phyloP scores from a whole-genome alignment of 1,284 basidiomycete genomes.

The Cryptococcus maquisensis region DNA sequence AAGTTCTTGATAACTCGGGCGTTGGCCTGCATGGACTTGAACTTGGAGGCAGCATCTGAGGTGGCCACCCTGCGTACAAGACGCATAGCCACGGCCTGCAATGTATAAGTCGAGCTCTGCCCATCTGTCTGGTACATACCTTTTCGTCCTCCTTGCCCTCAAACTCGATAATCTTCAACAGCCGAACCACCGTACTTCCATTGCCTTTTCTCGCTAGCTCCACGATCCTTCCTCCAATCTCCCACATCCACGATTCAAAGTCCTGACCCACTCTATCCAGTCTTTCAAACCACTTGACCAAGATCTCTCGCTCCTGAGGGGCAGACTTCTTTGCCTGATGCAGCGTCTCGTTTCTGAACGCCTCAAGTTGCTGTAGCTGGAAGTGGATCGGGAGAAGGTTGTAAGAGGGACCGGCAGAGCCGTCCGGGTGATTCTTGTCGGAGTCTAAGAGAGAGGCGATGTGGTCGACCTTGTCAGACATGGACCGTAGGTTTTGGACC shows the following conservation, averaged over 20 bases:
- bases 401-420: constrained; percentile 72
- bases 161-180: constrained; percentile 90
- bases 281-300: constrained; percentile 80
- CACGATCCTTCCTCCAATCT: constrained; percentile 71
- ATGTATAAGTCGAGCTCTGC: not conserved
- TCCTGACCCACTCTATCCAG: constrained; percentile 72
- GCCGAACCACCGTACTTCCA: constrained; percentile 77
- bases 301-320: constrained; percentile 54
- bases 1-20: constrained; percentile 95
- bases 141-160: constrained; percentile 94
- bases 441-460: constrained; percentile 72
- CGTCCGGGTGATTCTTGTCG: constrained; percentile 60
- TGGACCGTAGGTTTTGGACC: constrained; percentile 84
- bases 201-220: constrained; percentile 75
- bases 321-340: constrained; percentile 81
- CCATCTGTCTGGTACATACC: constrained; percentile 50
- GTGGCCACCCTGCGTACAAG: constrained; percentile 90
- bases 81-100: constrained; percentile 80
- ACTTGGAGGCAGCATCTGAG: constrained; percentile 80
- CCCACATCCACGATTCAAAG: constrained; percentile 84
- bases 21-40: constrained; percentile 86
- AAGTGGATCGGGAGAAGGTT: constrained; percentile 89
- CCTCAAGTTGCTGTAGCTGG: constrained; percentile 81
- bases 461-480: constrained; percentile 76
- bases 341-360: constrained; percentile 88